Evolutionary conservation across 768 basidiomycete species (phyloP), one percentile per base, ranked within the genome.

Genomic region (Serpula lacrymans): DNA sequence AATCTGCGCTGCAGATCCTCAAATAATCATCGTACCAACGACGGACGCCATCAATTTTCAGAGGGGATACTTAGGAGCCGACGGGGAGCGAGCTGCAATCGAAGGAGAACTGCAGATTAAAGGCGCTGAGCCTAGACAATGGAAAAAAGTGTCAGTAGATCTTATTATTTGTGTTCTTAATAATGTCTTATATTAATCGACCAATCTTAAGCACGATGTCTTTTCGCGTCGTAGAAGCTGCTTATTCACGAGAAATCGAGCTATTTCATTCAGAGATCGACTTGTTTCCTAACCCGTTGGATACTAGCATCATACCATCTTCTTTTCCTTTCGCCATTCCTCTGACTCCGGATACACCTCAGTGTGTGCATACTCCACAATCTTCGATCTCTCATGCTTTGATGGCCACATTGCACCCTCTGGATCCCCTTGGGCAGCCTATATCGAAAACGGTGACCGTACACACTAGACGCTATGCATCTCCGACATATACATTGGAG

Each of bases 71-170:
- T 70, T 93, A 6, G 91, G 91, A 37, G 86, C 83, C 17, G 87
- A 89, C 41, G 86, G 77, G 37, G 89, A 91, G 60, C 74, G 72
- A 44, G 87, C 89, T 11, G 83, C 87, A 7, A 77, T 93, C 39
- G 89, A 91, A 55, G 91, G 91, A 34, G 90, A 92, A 57, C 70
- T 93, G 13, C 90, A 92, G 58, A 69, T 92, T 50, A 93, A 92
- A 62, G 84, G 78, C 41, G 71, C 72, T 25, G 72, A 74, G 42
- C 64, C 70, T 39, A 69, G 67, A 39, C 71, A 66, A 48, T 87
- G 84, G 80, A 61, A 65, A 41, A 78, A 78, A 68, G 67, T 89
- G 89, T 88, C 63, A 71, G 88, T 77, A 44, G 39, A 10, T 31
- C 42, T 47, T 46, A 39, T 28, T 39, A 42, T 36, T 43, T 29